Conservation (phyloP, 169 alveolate species). For the Babesia bigemina region DNA sequence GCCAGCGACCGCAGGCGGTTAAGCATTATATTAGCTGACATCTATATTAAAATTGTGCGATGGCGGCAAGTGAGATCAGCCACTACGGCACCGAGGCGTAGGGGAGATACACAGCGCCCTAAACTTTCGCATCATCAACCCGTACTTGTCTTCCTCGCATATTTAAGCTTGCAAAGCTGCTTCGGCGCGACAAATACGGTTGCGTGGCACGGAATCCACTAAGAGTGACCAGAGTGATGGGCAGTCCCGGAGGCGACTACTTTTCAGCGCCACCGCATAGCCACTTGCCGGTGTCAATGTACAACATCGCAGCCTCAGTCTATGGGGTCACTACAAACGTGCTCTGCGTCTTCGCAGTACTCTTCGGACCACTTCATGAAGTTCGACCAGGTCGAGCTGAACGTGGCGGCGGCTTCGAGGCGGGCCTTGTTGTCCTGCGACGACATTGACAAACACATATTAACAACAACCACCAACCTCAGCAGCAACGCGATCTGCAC, state of each 20-base stretch:
- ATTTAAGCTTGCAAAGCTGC: too few relatives aligned
- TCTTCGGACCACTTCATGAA: conserved; percentile 22
- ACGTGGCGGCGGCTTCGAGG: conserved; percentile 5
- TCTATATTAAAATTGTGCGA: not conserved
- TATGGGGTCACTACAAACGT: conserved; percentile 6
- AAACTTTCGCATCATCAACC: too few relatives aligned
- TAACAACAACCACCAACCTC: conserved; percentile 38
- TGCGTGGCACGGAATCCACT: too few relatives aligned
- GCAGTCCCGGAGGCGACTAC: too few relatives aligned
- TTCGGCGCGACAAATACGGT: too few relatives aligned
- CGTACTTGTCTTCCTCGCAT: too few relatives aligned
- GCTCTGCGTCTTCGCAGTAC: not conserved
- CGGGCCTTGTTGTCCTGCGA: conserved; percentile 28
- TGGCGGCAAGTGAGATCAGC: not conserved
- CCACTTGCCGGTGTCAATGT: too few relatives aligned
- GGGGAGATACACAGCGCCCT: too few relatives aligned
- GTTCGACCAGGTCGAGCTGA: conserved; percentile 18
- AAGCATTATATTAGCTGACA: conserved; percentile 41
- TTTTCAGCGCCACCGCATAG: too few relatives aligned
- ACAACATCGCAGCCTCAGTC: not conserved
- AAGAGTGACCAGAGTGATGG: too few relatives aligned
- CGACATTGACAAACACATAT: not conserved
- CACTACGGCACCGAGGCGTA: too few relatives aligned
- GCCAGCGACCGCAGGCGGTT: conserved; percentile 30
- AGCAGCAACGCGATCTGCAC: conserved; percentile 18